Evolutionary conservation across 805 yeast genomes (phyloP).

Genomic region (Lipomyces starkeyi): DNA sequence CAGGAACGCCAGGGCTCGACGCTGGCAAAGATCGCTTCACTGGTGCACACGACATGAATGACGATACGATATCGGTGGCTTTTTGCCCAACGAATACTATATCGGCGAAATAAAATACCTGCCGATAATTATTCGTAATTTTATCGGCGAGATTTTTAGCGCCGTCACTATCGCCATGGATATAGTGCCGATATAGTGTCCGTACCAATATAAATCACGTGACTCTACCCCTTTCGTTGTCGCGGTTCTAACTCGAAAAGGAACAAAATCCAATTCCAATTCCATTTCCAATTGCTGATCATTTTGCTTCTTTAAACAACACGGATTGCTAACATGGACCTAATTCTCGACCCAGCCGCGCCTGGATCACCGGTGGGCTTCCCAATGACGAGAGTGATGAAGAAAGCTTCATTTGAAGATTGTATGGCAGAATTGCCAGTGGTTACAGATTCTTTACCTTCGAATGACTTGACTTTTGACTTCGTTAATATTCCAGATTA

Average conservation of each 20-base stretch:
- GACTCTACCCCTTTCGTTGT: not conserved
- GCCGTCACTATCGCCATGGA: too few species aligned
- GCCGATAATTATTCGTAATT: conserved; percentile 6
- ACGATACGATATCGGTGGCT: conserved; percentile 4
- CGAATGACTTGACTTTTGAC: not conserved
- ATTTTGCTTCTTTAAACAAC: too few species aligned
- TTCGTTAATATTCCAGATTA: not conserved
- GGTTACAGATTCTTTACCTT: not conserved
- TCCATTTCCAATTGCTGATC: too few species aligned
- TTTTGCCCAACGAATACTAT: not conserved
- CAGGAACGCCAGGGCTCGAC: too few species aligned
- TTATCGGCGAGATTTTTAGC: too few species aligned
- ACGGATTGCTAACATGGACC: too few species aligned
- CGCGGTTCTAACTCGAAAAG: not conserved
- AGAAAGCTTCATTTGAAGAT: not conserved
- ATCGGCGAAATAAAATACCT: not conserved
- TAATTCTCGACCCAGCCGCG: not conserved
- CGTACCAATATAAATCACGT: conserved; percentile 1
- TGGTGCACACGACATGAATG: not conserved
- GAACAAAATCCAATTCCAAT: too few species aligned
- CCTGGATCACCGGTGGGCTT: conserved; percentile 2
- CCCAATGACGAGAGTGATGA: conserved; percentile 1
- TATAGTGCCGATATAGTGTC: not conserved
- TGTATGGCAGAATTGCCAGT: not conserved
- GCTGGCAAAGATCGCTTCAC: too few species aligned